Percentiles rank a stretch among this genome's conserved stretches.
phyloP scores from a whole-genome alignment of 345 rosid species.

The Syzygium grande region DNA sequence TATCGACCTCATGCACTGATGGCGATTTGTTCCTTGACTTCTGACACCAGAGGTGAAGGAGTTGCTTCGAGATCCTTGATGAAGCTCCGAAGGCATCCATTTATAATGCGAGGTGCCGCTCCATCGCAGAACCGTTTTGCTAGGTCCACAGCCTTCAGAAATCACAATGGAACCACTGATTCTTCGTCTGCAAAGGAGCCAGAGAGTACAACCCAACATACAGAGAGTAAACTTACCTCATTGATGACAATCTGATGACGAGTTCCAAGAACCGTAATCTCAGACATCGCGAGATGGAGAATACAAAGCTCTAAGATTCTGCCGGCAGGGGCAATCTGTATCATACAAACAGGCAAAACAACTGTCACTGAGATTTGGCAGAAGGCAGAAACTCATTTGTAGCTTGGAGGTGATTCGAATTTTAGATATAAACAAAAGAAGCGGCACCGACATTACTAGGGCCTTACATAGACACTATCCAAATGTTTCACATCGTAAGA shows the following conservation, averaged over 20 bases:
- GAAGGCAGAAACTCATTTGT: not conserved
- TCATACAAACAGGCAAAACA: not conserved
- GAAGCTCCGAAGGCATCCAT: conserved; percentile 90
- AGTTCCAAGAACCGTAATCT: conserved; percentile 72
- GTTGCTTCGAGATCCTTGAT: conserved; percentile 40
- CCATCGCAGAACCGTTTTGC: conserved; percentile 97
- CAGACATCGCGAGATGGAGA: conserved; percentile 95
- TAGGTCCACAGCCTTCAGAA: conserved; percentile 85
- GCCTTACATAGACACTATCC: not conserved
- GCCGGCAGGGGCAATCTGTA: conserved; percentile 79
- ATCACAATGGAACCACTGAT: not conserved
- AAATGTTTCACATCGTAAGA: not conserved
- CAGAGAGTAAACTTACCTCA: conserved; percentile 39
- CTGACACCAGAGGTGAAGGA: conserved; percentile 15
- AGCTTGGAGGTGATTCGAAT: not conserved
- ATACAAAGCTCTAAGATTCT: conserved; percentile 84
- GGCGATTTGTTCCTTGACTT: conserved; percentile 15
- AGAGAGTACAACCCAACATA: not conserved
- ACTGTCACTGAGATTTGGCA: not conserved
- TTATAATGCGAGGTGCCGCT: conserved; percentile 82
- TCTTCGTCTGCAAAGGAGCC: not conserved
- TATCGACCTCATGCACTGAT: not conserved
- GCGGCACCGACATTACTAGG: not conserved
- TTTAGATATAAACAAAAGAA: not conserved
- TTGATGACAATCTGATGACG: conserved; percentile 90